phyloP scores from a whole-genome alignment of 306 rosid species.

The Vigna mungo region DNA sequence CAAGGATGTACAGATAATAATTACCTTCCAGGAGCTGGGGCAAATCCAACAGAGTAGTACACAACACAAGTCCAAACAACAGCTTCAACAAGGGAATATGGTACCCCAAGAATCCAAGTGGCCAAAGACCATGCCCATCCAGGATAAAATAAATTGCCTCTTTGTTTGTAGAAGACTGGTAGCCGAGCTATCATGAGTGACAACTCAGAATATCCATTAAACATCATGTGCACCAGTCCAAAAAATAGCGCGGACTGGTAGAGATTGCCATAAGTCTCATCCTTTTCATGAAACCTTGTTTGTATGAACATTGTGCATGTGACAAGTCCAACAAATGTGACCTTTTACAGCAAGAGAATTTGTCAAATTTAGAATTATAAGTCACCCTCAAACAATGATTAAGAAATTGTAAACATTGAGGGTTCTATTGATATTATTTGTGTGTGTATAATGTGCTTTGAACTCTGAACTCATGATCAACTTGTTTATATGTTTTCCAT shows the following conservation, averaged over 20 bases:
- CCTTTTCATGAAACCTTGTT: conserved; percentile 53
- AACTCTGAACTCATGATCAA: neutral
- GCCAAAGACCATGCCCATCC: conserved; percentile 78
- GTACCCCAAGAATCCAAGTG: conserved; percentile 79
- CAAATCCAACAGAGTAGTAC: conserved; percentile 81
- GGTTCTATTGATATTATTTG: neutral
- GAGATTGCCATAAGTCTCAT: conserved; percentile 65
- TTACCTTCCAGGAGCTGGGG: conserved; percentile 80
- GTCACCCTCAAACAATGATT: neutral
- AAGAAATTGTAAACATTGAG: neutral
- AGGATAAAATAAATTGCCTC: conserved; percentile 81
- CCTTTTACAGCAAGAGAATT: conserved; percentile 56
- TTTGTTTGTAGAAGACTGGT: conserved; percentile 87
- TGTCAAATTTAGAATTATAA: conserved; percentile 10
- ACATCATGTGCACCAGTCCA: conserved; percentile 86
- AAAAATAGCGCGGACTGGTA: conserved; percentile 77
- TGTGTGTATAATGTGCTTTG: neutral
- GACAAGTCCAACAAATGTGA: conserved; percentile 73
- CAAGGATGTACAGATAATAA: neutral
- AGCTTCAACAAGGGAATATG: conserved; percentile 77
- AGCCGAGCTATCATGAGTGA: conserved; percentile 80
- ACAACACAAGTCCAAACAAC: conserved; percentile 78
- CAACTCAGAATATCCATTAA: conserved; percentile 83
- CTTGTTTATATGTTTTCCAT: neutral
- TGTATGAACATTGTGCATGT: conserved; percentile 74